phyloP scores from a whole-genome alignment of 306 rosid species.

The Corylus americana region DNA sequence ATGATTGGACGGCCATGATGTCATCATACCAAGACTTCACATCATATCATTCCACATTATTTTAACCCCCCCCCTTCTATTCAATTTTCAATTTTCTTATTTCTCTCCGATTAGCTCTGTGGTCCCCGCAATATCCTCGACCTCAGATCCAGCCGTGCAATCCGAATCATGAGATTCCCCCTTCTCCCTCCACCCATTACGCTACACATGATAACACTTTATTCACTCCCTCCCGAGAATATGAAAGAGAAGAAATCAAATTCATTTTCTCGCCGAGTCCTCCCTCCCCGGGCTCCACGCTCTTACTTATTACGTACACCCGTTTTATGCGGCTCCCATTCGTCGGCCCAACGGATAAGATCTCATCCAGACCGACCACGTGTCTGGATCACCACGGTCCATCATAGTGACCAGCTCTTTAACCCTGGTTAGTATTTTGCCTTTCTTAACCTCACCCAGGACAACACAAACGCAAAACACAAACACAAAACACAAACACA shows the following conservation, averaged over 20 bases:
- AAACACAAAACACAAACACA: neutral
- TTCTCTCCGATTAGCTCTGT: slow-evolving; percentile 11
- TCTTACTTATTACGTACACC: slow-evolving; percentile 39
- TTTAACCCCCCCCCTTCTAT: neutral
- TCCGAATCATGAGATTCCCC: slow-evolving; percentile 71
- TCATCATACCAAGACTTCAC: slow-evolving; percentile 58
- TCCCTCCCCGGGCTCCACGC: slow-evolving; percentile 22
- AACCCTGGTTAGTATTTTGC: slow-evolving; percentile 59
- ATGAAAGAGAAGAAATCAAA: neutral
- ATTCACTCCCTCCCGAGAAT: slow-evolving; percentile 10
- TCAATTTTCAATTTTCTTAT: neutral
- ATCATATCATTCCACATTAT: slow-evolving; percentile 45
- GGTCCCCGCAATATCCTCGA: slow-evolving; percentile 51
- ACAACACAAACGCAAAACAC: neutral
- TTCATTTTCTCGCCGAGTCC: neutral
- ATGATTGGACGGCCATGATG: slow-evolving; percentile 83
- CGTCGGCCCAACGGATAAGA: slow-evolving; percentile 65
- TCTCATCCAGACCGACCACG: slow-evolving; percentile 40
- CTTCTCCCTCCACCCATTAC: slow-evolving; percentile 34
- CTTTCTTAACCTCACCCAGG: slow-evolving; percentile 45
- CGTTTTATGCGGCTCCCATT: slow-evolving; percentile 67
- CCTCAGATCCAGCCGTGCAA: slow-evolving; percentile 70
- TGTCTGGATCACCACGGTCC: slow-evolving; percentile 29
- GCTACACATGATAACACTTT: slow-evolving; percentile 49
- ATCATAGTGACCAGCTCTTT: slow-evolving; percentile 37